These are phyloP conservation scores for Ganoderma sp. DNA, from an alignment of 1,284 basidiomycete species.

Conservation along the genomic window DNA sequence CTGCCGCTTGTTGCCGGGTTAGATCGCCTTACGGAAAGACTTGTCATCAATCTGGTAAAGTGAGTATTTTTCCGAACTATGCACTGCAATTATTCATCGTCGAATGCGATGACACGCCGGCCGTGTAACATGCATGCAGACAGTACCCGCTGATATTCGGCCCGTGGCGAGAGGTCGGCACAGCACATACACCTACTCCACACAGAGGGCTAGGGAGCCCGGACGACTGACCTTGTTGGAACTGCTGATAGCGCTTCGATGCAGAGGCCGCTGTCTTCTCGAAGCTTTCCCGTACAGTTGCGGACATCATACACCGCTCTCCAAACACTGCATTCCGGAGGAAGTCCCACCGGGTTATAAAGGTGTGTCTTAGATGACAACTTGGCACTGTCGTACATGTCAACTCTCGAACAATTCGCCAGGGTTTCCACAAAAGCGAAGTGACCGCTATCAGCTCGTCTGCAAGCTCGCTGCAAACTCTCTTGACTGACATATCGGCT, in stretches of 20 bases:
- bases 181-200: constrained; percentile 17
- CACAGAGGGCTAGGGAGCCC: constrained; percentile 10
- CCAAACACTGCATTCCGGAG: constrained; percentile 51
- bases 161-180: constrained; percentile 59
- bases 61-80: constrained; percentile 37
- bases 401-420: neutral
- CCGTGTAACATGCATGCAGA: constrained; percentile 43
- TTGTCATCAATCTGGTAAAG: constrained; percentile 67
- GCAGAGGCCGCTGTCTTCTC: constrained; percentile 55
- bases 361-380: constrained; percentile 46
- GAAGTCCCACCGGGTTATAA: constrained; percentile 50
- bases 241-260: constrained; percentile 57
- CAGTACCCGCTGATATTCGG: constrained; percentile 80
- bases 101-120: neutral
- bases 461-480: constrained; percentile 1
- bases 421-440: constrained; percentile 17
- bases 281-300: constrained; percentile 57
- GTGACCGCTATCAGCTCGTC: neutral
- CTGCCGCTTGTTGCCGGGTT: constrained; percentile 46
- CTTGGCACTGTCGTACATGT: neutral
- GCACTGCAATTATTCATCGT: neutral
- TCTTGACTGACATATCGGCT: neutral
- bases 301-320: constrained; percentile 59
- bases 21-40: constrained; percentile 57
- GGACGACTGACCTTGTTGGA: constrained; percentile 1